Conservation (phyloP, 2,329 filamentous ascomycete species). For the Calcarisporium arbuscula region DNA sequence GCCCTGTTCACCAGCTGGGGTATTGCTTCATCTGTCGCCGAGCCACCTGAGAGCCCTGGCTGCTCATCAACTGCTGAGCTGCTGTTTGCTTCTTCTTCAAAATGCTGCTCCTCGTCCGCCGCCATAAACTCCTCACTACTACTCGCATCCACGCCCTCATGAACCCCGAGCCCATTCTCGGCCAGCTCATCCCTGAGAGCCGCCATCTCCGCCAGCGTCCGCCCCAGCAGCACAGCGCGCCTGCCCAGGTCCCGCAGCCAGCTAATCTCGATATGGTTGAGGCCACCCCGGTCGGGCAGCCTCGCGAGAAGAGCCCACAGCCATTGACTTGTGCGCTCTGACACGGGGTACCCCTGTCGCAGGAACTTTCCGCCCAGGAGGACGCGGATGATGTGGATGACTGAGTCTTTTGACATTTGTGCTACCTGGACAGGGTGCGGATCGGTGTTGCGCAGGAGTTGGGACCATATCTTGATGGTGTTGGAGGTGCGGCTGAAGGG, state of each 20-base stretch:
- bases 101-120: constrained; percentile 24
- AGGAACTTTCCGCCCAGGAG: constrained; percentile 60
- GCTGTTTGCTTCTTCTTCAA: constrained; percentile 20
- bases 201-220: constrained; percentile 48
- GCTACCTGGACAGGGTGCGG: constrained; percentile 55
- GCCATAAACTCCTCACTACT: constrained; percentile 31
- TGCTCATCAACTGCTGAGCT: too few relatives aligned
- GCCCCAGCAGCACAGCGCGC: constrained; percentile 58
- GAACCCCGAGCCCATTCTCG: constrained; percentile 32
- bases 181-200: constrained; percentile 37
- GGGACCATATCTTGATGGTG: constrained; percentile 46
- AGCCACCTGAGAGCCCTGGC: too few relatives aligned
- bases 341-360: constrained; percentile 50
- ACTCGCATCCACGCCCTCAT: constrained; percentile 41
- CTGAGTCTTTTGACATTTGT: constrained; percentile 58
- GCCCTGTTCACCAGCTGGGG: constrained; percentile 3
- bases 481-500: constrained; percentile 44
- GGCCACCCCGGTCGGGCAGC: constrained; percentile 65
- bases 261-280: constrained; percentile 70
- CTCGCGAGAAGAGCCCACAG: constrained; percentile 76
- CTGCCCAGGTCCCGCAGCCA: constrained; percentile 75
- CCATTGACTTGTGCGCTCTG: constrained; percentile 70
- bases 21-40: constrained; percentile 5
- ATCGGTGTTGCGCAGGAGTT: constrained; percentile 44
- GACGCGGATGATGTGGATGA: constrained; percentile 61